phyloP scores from a whole-genome alignment of 306 rosid species.

The Vicia faba region DNA sequence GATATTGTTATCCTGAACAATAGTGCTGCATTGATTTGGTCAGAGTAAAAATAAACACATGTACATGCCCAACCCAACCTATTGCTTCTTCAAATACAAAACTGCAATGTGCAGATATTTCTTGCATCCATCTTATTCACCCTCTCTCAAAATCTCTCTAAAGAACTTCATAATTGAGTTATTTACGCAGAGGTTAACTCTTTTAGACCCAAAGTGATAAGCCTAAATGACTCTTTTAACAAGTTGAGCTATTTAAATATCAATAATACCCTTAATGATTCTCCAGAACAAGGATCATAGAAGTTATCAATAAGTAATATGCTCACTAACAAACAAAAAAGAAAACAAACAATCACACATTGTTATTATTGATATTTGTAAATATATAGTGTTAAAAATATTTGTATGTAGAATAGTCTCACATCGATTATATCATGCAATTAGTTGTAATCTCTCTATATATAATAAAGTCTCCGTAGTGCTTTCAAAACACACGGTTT shows the following conservation, averaged over 20 bases:
- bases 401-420: no score
- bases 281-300: conserved; percentile 2
- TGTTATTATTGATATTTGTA: no score
- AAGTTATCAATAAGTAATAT: conserved; percentile 13
- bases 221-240: not conserved
- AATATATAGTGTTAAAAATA: no score
- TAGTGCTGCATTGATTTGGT: not conserved
- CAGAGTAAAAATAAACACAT: conserved; percentile 1
- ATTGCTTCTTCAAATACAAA: not conserved
- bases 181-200: not conserved
- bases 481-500: no score
- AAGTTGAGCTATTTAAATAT: conserved; percentile 1
- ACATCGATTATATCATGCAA: no score
- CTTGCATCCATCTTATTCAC: conserved; percentile 17
- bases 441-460: no score
- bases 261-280: not conserved
- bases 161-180: conserved; percentile 7
- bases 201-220: not conserved
- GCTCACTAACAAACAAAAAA: conserved; percentile 3
- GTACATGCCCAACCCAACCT: not conserved
- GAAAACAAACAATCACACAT: conserved; percentile 4
- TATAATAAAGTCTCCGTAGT: no score
- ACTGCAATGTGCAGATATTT: conserved; percentile 11
- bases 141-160: conserved; percentile 4
- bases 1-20: not conserved